phyloP scores from a whole-genome alignment of 2,329 filamentous ascomycete genomes.

The Diaporthe sp. region DNA sequence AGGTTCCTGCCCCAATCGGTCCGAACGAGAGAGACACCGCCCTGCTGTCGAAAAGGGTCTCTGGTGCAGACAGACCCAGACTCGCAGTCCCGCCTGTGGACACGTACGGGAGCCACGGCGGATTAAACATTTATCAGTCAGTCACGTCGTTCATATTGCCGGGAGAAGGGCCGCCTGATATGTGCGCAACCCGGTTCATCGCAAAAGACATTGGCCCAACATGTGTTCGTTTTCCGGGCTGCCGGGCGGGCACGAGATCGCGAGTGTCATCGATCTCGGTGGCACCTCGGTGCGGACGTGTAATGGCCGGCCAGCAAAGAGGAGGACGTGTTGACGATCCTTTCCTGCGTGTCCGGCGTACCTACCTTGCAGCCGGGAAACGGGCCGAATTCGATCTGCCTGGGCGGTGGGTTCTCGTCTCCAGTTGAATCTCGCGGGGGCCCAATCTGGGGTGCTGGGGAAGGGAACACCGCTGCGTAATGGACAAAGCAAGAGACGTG shows the following conservation, averaged over 20 bases:
- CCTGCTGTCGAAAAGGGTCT: neutral
- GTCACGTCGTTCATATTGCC: neutral
- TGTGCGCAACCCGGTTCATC: neutral
- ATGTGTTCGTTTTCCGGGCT: neutral
- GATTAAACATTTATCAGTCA: neutral
- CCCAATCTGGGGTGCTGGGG: neutral
- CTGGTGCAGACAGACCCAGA: neutral
- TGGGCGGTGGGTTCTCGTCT: conserved; percentile 19
- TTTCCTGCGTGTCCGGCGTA: neutral
- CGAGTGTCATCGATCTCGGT: conserved; percentile 26
- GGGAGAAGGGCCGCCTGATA: conserved; percentile 2
- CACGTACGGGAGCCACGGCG: neutral
- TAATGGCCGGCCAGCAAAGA: conserved; percentile 4
- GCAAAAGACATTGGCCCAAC: too few species aligned
- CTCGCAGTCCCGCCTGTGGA: neutral
- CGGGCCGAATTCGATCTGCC: conserved; percentile 24
- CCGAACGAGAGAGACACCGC: conserved; percentile 19
- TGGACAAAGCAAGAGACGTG: conserved; percentile 2
- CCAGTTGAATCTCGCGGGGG: conserved; percentile 23
- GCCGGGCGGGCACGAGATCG: conserved; percentile 5
- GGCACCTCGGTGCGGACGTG: conserved; percentile 24
- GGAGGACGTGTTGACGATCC: neutral
- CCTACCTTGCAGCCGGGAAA: neutral
- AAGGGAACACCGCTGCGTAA: conserved; percentile 22
- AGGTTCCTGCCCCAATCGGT: neutral